Evolutionary conservation across 140 eudicot genomes (phyloP), one percentile per base, ranked within the genome.

Genomic region (Anethum foeniculum): DNA sequence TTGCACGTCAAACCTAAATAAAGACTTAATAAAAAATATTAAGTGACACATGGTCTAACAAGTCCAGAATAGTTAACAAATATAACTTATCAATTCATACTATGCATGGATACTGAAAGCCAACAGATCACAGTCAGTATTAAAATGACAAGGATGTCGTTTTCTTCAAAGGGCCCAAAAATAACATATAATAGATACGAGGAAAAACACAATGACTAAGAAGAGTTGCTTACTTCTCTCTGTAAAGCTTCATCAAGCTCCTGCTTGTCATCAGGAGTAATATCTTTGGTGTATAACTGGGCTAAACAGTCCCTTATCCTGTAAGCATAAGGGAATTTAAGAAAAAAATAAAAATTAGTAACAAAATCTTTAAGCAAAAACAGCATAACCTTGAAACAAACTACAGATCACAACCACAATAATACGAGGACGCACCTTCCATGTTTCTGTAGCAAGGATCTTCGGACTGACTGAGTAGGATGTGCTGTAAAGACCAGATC

Each of bases 181-280:
- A 48, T 8, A 75, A 47, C 32, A 28, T 10, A 8, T n/a, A 48
- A 13, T 28, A n/a, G 41, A 23, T 58, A 41, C 1, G 34, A 10
- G n/a, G 13, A 23, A 62, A 78, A 68, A 23, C 69, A 30, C 15
- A 13, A 3, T 13, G 52, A 16, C 18, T 0, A 12, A 79, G 46
- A 73, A 46, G 52, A 18, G 38, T 79, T 46, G 62, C 86, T 79
- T 88, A 95, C 99, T 93, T 95, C 99, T 81, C 99, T 93, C 80
- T 89, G 96, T 80, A 95, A 83, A 77, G 99, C 98, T 89, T 95
- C 99, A 83, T 95, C 99, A 15, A 95, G 93, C 87, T 95, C 99
- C 78, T 95, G 97, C 80, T 93, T 95, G 77, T 95, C 99, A 87
- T 93, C 99, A 80, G 99, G 99, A 23, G 99, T 93, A 68, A 95